These are phyloP conservation scores for Lipomyces chichibuensis DNA, from an alignment of 805 yeast species.

Conservation along the genomic window DNA sequence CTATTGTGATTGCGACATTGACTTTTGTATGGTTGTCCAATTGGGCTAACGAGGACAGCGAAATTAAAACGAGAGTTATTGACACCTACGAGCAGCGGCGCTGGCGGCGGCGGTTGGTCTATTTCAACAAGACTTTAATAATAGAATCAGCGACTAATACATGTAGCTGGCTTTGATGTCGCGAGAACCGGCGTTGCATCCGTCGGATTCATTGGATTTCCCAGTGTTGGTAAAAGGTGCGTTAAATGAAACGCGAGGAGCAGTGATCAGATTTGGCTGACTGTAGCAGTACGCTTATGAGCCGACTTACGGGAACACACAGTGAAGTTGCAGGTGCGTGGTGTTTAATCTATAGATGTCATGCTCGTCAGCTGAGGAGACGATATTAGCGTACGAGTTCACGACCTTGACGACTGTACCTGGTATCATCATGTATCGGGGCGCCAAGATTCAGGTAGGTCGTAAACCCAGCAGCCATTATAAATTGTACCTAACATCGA, in stretches of 20 bases:
- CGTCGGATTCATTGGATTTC: conserved; percentile 97
- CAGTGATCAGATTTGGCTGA: conserved; percentile 48
- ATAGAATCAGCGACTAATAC: neutral
- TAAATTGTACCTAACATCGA: neutral
- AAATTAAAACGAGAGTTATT: conserved; percentile 90
- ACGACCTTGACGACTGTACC: conserved; percentile 98
- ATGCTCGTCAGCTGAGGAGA: neutral
- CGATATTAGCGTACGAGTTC: conserved; percentile 70
- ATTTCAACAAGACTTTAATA: neutral
- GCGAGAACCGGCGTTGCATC: conserved; percentile 98
- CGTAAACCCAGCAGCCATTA: neutral
- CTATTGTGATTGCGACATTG: neutral
- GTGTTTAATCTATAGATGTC: neutral
- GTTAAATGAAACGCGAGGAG: neutral
- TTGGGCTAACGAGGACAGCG: conserved; percentile 49
- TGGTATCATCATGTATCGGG: conserved; percentile 92
- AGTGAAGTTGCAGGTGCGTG: conserved; percentile 71
- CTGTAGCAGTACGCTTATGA: conserved; percentile 68
- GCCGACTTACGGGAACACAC: conserved; percentile 91
- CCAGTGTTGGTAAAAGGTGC: conserved; percentile 73
- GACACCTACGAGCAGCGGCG: conserved; percentile 65
- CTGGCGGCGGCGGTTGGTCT: conserved; percentile 78
- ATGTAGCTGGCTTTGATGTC: conserved; percentile 88
- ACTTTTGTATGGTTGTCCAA: neutral
- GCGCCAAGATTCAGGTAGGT: conserved; percentile 81